phyloP scores from a whole-genome alignment of 805 yeast genomes.

The Kluyveromyces nonfermentans region DNA sequence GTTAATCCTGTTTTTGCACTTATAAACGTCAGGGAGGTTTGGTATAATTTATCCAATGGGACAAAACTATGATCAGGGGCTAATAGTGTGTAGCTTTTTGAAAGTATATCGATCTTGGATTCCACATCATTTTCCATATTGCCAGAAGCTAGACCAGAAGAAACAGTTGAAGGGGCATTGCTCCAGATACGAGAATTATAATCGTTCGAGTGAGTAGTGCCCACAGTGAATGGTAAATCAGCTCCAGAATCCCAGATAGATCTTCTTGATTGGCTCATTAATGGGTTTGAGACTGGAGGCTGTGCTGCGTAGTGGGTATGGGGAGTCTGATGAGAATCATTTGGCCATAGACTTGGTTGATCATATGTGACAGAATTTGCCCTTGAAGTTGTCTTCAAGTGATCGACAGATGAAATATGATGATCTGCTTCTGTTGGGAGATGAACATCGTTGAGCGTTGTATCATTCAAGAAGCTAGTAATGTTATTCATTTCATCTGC shows the following conservation, averaged over 20 bases:
- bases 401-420: not conserved
- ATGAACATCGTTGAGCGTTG: not conserved
- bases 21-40: slow-evolving; percentile 10
- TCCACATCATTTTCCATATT: not conserved
- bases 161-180: not conserved
- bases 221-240: not conserved
- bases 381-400: not conserved
- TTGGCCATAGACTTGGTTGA: not conserved
- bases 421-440: not conserved
- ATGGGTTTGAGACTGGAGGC: slow-evolving; percentile 1
- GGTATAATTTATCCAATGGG: slow-evolving; percentile 18
- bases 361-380: not conserved
- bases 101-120: not conserved
- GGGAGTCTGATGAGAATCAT: slow-evolving; percentile 1
- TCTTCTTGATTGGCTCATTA: slow-evolving; percentile 3
- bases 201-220: slow-evolving; percentile 1
- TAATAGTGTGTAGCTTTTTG: not conserved
- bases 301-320: not conserved
- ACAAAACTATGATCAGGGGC: slow-evolving; percentile 10
- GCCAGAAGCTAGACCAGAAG: not conserved
- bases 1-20: slow-evolving; percentile 7
- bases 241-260: slow-evolving; percentile 24
- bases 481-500: not conserved
- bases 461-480: slow-evolving; percentile 2
- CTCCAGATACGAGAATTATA: slow-evolving; percentile 5